Conservation (phyloP, 371 early-diverging fungal species). For the Cokeromyces recurvatus region DNA sequence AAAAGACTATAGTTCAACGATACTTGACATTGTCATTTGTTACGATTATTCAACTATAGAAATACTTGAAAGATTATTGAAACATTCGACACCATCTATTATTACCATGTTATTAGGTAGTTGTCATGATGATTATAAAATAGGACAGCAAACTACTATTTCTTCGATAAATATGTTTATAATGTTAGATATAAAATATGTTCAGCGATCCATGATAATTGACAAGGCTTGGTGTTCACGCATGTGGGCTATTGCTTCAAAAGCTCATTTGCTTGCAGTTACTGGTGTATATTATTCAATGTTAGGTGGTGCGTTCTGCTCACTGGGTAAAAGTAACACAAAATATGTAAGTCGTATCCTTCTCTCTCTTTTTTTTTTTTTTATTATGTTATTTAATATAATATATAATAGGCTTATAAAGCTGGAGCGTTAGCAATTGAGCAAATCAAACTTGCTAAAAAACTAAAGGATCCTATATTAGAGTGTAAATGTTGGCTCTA, state of each 20-base stretch:
- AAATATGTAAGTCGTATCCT: slow-evolving; percentile 21
- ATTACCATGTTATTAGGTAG: no score
- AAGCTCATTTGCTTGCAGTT: slow-evolving; percentile 31
- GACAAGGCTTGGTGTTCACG: no score
- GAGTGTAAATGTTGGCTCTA: slow-evolving; percentile 55
- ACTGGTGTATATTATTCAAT: slow-evolving; percentile 45
- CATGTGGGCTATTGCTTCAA: slow-evolving; percentile 26
- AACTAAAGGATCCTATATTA: slow-evolving; percentile 33
- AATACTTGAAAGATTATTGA: no score
- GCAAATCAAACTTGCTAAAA: slow-evolving; percentile 42
- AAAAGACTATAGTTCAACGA: no score
- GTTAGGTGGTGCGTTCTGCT: slow-evolving; percentile 50
- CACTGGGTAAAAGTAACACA: slow-evolving; percentile 39
- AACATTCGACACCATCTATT: no score
- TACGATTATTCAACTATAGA: no score
- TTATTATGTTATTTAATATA: not conserved
- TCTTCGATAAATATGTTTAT: no score
- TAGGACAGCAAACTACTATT: no score
- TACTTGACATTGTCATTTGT: no score
- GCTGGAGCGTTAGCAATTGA: slow-evolving; percentile 40
- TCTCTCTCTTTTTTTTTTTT: not conserved
- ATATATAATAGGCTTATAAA: slow-evolving; percentile 31
- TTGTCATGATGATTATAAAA: no score
- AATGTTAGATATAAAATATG: no score
- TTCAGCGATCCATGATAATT: no score